Evolutionary conservation across 306 rosid species (phyloP).

Genomic region (Malus orientalis): DNA sequence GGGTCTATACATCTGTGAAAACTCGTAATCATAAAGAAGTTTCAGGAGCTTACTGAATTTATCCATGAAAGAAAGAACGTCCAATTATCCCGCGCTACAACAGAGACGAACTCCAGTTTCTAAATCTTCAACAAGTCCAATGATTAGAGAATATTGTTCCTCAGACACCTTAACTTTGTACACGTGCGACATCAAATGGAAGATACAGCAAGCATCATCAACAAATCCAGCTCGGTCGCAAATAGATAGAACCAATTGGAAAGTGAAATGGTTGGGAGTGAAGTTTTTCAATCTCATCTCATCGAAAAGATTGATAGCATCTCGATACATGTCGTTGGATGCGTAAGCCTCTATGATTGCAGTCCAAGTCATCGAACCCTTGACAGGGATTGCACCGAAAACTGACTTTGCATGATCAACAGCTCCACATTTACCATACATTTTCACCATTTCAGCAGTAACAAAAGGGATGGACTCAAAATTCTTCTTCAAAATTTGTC

Average conservation of each 20-base stretch:
- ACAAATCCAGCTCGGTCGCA: conserved; percentile 66
- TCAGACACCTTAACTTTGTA: conserved; percentile 47
- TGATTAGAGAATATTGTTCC: conserved; percentile 41
- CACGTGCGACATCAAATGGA: conserved; percentile 39
- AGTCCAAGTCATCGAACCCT: conserved; percentile 79
- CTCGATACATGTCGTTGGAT: conserved; percentile 33
- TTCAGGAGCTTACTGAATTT: conserved; percentile 8
- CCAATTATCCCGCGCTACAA: background rate
- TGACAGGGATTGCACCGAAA: conserved; percentile 43
- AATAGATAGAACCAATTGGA: conserved; percentile 47
- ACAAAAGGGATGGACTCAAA: conserved; percentile 46
- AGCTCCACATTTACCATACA: conserved; percentile 57
- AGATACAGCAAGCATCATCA: conserved; percentile 50
- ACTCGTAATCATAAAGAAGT: background rate
- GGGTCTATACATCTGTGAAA: conserved; percentile 6
- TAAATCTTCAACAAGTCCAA: conserved; percentile 49
- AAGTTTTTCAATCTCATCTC: conserved; percentile 36
- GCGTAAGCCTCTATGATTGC: conserved; percentile 65
- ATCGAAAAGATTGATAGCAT: conserved; percentile 51
- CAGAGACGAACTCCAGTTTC: conserved; percentile 38
- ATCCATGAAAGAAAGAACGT: conserved; percentile 11
- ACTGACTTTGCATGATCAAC: conserved; percentile 39
- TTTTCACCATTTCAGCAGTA: conserved; percentile 49
- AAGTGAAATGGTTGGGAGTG: conserved; percentile 60
- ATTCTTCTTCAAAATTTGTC: conserved; percentile 52